A percentile compares a stretch with the other conserved stretches of the same genome.
Conservation (phyloP, 129 eudicot species). For the Escallonia rubra region DNA sequence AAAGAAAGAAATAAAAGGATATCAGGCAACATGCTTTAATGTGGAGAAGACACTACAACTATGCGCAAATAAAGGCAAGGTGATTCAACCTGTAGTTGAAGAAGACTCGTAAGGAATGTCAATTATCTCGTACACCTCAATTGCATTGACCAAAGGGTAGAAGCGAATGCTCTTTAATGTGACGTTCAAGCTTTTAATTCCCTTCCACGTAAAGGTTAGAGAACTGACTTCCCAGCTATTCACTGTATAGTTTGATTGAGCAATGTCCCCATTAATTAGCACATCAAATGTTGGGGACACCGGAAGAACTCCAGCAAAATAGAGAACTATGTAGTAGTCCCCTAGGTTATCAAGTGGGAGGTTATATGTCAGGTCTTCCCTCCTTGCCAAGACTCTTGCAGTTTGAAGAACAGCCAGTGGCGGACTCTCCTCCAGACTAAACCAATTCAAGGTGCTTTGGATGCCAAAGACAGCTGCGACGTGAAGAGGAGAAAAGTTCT, state of each 20-base stretch:
- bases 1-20: not conserved
- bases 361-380: slow-evolving; percentile 52
- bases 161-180: slow-evolving; percentile 54
- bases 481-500: slow-evolving; percentile 64
- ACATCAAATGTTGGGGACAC: slow-evolving; percentile 80
- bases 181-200: slow-evolving; percentile 50
- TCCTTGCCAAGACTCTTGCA: slow-evolving; percentile 67
- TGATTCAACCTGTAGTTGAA: slow-evolving; percentile 65
- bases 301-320: slow-evolving; percentile 86
- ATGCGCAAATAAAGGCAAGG: not conserved
- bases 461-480: slow-evolving; percentile 54
- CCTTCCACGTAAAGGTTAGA: slow-evolving; percentile 40
- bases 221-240: slow-evolving; percentile 36
- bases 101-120: slow-evolving; percentile 74
- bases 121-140: slow-evolving; percentile 78
- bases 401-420: slow-evolving; percentile 76
- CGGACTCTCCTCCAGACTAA: slow-evolving; percentile 45
- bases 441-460: slow-evolving; percentile 34
- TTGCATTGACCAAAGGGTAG: slow-evolving; percentile 73
- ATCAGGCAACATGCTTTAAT: no score
- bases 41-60: no score
- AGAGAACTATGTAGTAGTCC: slow-evolving; percentile 63
- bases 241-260: slow-evolving; percentile 68
- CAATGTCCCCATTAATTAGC: slow-evolving; percentile 47
- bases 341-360: slow-evolving; percentile 53